phyloP scores from a whole-genome alignment of 106 monocot species.

The Hemerocallis citrina region DNA sequence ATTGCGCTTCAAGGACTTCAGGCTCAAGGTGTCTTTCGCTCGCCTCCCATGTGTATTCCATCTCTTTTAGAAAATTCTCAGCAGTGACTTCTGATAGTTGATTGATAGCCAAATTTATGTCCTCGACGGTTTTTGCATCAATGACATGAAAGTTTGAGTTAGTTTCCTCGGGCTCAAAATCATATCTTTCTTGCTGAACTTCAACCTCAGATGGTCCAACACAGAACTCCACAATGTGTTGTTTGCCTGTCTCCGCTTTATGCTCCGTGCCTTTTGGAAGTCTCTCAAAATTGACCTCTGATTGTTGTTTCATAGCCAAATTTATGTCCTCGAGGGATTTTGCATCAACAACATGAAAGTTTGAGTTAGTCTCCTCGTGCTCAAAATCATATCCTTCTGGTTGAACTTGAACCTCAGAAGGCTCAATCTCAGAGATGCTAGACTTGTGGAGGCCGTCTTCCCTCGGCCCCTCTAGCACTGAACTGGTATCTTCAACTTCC shows the following conservation, averaged over 20 bases:
- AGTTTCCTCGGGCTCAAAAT: slow-evolving; percentile 1
- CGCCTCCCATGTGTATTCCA: background rate
- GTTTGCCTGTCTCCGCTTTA: background rate
- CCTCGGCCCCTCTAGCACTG: slow-evolving; percentile 5
- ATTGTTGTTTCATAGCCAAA: slow-evolving; percentile 17
- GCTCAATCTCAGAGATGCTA: slow-evolving; percentile 1
- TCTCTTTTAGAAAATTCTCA: slow-evolving; percentile 5
- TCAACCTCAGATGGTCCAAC: background rate
- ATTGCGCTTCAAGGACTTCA: slow-evolving; percentile 12
- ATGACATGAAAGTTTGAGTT: slow-evolving; percentile 13
- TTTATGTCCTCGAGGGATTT: slow-evolving; percentile 33
- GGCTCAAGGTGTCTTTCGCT: background rate
- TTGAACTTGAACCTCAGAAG: background rate
- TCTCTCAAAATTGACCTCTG: slow-evolving; percentile 1
- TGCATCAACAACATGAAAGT: slow-evolving; percentile 22
- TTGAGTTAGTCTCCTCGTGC: slow-evolving; percentile 7
- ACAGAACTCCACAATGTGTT: too few relatives aligned
- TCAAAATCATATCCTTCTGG: background rate
- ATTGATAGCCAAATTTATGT: slow-evolving; percentile 22
- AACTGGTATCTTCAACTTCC: slow-evolving; percentile 19
- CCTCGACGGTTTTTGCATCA: slow-evolving; percentile 38
- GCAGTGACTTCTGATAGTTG: slow-evolving; percentile 5
- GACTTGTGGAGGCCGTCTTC: background rate
- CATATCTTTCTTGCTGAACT: too few relatives aligned
- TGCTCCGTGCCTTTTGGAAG: slow-evolving; percentile 4